Percentiles rank a stretch among this genome's conserved stretches.
Evolutionary conservation across 2,329 filamentous ascomycete genomes (phyloP).

Genomic region (Didymella arachidicola): DNA sequence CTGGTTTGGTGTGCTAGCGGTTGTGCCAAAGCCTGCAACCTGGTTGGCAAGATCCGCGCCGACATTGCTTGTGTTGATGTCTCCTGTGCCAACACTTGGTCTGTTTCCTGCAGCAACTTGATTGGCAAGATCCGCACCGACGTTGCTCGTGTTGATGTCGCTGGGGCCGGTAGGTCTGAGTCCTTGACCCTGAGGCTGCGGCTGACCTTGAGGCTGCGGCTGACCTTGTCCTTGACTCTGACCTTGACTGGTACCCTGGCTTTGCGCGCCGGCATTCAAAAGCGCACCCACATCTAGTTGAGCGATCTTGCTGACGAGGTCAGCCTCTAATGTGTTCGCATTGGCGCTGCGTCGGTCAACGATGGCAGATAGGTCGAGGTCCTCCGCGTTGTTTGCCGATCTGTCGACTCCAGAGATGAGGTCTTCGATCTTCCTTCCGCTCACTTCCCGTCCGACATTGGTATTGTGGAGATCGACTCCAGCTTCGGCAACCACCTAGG

Average conservation of each 20-base stretch:
- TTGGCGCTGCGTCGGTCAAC: slow-evolving; percentile 19
- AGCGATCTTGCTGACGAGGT: slow-evolving; percentile 25
- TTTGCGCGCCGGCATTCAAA: slow-evolving; percentile 26
- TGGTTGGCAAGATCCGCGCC: slow-evolving; percentile 30
- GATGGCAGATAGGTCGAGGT: slow-evolving; percentile 21
- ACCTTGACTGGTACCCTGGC: slow-evolving; percentile 20
- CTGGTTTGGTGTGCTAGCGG: slow-evolving; percentile 20
- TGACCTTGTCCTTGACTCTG: slow-evolving; percentile 10
- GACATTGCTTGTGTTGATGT: slow-evolving; percentile 20
- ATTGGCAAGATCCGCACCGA: slow-evolving; percentile 29
- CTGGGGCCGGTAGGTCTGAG: slow-evolving; percentile 15
- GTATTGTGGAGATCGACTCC: slow-evolving; percentile 36
- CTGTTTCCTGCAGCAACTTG: slow-evolving; percentile 28
- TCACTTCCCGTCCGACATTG: slow-evolving; percentile 32
- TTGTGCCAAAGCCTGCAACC: slow-evolving; percentile 27
- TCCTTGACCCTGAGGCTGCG: slow-evolving; percentile 12
- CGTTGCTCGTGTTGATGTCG: slow-evolving; percentile 21
- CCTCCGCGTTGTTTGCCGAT: slow-evolving; percentile 24
- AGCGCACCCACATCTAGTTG: slow-evolving; percentile 33
- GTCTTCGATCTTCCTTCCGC: slow-evolving; percentile 37
- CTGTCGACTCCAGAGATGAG: slow-evolving; percentile 35
- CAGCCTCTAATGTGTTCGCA: slow-evolving; percentile 21
- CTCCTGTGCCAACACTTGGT: slow-evolving; percentile 19
- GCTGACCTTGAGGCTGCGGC: slow-evolving; percentile 12
- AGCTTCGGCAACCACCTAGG: slow-evolving; percentile 37